Evolutionary conservation across 441 rosid species (phyloP).

Genomic region (Biscutella laevigata): DNA sequence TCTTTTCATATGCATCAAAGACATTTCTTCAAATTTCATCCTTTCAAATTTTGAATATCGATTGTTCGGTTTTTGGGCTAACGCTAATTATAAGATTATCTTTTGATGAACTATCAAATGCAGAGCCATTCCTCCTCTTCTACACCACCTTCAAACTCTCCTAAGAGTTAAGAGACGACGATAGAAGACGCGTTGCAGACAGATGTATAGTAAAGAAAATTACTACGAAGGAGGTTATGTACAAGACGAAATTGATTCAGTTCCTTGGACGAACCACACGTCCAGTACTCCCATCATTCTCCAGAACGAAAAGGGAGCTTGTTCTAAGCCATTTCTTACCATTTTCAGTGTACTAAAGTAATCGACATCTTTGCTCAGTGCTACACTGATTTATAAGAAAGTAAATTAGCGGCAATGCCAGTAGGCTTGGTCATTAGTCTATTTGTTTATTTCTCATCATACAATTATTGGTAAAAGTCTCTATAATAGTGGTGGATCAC

Average conservation of each 20-base stretch:
- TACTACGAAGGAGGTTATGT: conserved; percentile 21
- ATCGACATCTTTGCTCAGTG: background rate
- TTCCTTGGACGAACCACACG: conserved; percentile 76
- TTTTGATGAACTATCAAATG: too few species aligned
- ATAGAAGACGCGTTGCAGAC: conserved; percentile 24
- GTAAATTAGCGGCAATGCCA: background rate
- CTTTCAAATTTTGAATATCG: too few species aligned
- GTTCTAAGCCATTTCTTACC: conserved; percentile 17
- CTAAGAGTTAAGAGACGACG: conserved; percentile 29
- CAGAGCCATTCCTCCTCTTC: conserved; percentile 27
- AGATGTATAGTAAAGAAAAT: conserved; percentile 10
- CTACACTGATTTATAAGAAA: background rate
- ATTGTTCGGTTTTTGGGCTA: too few species aligned
- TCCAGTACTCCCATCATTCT: conserved; percentile 90
- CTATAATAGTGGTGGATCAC: background rate
- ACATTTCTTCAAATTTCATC: too few species aligned
- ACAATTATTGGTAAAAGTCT: background rate
- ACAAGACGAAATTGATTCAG: conserved; percentile 76
- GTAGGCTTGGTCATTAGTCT: background rate
- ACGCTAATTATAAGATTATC: too few species aligned
- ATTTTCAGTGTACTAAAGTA: background rate
- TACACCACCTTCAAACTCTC: conserved; percentile 28
- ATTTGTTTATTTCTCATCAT: background rate
- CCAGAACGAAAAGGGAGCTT: conserved; percentile 98
- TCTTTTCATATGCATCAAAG: too few species aligned